A percentile compares a stretch with the other conserved stretches of the same genome.
These are phyloP conservation scores for Nakazawaea pomicola DNA, from an alignment of 805 yeast species.

Conservation along the genomic window DNA sequence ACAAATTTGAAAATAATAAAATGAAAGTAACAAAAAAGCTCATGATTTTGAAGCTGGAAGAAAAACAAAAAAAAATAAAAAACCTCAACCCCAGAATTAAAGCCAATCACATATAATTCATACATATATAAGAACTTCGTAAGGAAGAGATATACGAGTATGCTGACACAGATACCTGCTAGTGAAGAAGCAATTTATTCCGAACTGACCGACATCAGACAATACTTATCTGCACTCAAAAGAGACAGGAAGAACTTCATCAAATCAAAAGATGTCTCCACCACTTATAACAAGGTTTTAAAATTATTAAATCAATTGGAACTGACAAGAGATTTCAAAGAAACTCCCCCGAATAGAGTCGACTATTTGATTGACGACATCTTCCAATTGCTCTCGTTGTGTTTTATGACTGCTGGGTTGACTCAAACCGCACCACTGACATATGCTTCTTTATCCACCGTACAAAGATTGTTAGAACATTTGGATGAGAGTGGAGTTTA, in stretches of 20 bases:
- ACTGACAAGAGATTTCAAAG: conserved; percentile 37
- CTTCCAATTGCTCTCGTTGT: conserved; percentile 79
- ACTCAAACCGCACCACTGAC: conserved; percentile 91
- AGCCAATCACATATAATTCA: background rate
- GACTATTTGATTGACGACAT: conserved; percentile 82
- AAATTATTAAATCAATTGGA: conserved; percentile 48
- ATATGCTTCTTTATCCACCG: conserved; percentile 83
- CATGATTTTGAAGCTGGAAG: background rate
- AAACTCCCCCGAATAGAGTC: conserved; percentile 46
- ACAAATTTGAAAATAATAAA: background rate
- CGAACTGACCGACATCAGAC: conserved; percentile 37
- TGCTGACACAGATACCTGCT: conserved; percentile 24
- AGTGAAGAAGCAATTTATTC: conserved; percentile 30
- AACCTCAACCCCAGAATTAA: background rate
- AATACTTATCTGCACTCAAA: conserved; percentile 41
- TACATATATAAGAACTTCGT: too few species aligned
- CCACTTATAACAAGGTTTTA: conserved; percentile 55
- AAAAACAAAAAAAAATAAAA: background rate
- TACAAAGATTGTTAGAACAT: conserved; percentile 78
- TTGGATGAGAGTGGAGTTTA: conserved; percentile 75
- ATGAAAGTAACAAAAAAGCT: background rate
- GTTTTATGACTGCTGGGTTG: conserved; percentile 89
- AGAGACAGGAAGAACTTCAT: conserved; percentile 61
- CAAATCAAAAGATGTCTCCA: conserved; percentile 62
- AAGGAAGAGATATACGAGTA: too few species aligned